phyloP scores from a whole-genome alignment of 208 protist species.

The Acanthamoeba triangularis region DNA sequence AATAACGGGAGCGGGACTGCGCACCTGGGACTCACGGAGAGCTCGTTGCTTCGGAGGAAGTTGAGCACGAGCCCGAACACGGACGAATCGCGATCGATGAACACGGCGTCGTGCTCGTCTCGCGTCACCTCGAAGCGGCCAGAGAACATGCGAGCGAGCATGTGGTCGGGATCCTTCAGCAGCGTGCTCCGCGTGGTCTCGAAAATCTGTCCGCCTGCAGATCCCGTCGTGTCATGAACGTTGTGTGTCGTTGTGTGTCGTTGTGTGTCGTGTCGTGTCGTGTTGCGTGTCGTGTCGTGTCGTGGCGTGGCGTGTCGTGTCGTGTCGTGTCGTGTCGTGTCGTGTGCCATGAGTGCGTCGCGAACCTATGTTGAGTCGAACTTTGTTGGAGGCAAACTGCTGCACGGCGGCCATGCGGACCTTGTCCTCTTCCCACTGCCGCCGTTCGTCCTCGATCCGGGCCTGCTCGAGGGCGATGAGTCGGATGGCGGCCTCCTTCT shows the following conservation, averaged over 20 bases:
- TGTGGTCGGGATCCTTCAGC: slow-evolving; percentile 3
- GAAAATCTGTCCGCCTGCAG: not conserved
- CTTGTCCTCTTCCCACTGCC: slow-evolving; percentile 25
- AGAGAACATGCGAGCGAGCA: slow-evolving; percentile 24
- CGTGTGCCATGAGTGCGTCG: no score
- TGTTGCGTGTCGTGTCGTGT: no score
- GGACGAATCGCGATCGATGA: not conserved
- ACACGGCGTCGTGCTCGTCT: slow-evolving; percentile 14
- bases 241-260: no score
- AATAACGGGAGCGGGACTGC: no score
- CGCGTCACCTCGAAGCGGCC: not conserved
- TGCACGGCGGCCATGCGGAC: not conserved
- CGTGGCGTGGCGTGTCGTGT: no score
- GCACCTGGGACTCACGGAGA: not conserved
- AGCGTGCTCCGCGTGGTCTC: slow-evolving; percentile 8
- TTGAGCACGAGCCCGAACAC: slow-evolving; percentile 26
- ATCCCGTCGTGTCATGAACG: not conserved
- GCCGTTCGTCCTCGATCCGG: not conserved
- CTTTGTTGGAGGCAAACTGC: slow-evolving; percentile 28
- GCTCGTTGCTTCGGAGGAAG: not conserved
- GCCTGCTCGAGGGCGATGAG: slow-evolving; percentile 6
- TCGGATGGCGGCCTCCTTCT: not conserved
- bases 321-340: no score
- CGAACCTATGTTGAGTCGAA: slow-evolving; percentile 1
- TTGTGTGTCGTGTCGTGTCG: not conserved